Evolutionary conservation across 345 rosid genomes (phyloP).

Genomic region (Dipteronia sinensis): DNA sequence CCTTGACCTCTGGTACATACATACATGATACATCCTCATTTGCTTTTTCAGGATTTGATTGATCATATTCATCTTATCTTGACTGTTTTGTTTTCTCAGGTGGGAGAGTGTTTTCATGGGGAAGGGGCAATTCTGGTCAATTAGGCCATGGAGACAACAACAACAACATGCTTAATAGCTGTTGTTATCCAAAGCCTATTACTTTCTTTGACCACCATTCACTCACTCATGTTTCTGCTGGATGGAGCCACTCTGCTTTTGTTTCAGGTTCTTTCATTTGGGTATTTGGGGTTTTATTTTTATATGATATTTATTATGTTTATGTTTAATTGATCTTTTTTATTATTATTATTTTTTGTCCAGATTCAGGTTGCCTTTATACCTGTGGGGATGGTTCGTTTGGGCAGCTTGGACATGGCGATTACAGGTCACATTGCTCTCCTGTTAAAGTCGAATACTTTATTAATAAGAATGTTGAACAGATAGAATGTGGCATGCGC

Average conservation of each 20-base stretch:
- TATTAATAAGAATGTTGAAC: slow-evolving; percentile 47
- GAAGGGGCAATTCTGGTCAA: slow-evolving; percentile 93
- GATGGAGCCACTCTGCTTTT: slow-evolving; percentile 90
- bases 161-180: slow-evolving; percentile 27
- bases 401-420: slow-evolving; percentile 98
- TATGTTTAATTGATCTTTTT: no score
- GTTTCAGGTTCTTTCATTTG: slow-evolving; percentile 63
- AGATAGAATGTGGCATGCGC: slow-evolving; percentile 90
- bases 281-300: neutral
- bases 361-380: slow-evolving; percentile 60
- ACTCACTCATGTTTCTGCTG: slow-evolving; percentile 69
- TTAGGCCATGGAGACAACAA: slow-evolving; percentile 71
- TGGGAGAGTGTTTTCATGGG: slow-evolving; percentile 82
- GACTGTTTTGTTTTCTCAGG: slow-evolving; percentile 34
- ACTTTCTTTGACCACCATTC: slow-evolving; percentile 36
- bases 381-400: slow-evolving; percentile 93
- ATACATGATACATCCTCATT: neutral
- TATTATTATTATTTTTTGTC: neutral
- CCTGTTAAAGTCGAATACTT: slow-evolving; percentile 70
- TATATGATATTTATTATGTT: neutral
- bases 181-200: slow-evolving; percentile 48
- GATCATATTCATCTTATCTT: neutral
- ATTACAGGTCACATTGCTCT: slow-evolving; percentile 46
- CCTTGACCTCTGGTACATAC: slow-evolving; percentile 56
- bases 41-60: neutral